Conservation (phyloP, 2,329 filamentous ascomycete genomes). For the Aspergillus pseudoviridinutans region DNA sequence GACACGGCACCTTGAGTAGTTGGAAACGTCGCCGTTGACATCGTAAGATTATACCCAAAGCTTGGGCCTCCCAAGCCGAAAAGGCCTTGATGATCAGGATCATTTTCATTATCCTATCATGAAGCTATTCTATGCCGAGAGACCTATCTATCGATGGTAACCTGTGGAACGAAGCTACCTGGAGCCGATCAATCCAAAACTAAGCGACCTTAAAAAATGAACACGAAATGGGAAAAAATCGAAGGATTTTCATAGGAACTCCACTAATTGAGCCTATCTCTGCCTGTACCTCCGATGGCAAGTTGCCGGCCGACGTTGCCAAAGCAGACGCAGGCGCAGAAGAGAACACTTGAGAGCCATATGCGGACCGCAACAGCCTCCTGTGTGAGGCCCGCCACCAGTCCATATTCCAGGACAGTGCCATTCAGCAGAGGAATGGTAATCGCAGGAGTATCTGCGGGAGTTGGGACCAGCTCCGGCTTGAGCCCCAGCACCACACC, state of each 20-base stretch:
- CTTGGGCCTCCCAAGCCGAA: background rate
- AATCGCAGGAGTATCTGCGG: constrained; percentile 45
- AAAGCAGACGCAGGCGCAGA: constrained; percentile 93
- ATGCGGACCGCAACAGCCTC: constrained; percentile 62
- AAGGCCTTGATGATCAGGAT: background rate
- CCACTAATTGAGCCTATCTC: constrained; percentile 2
- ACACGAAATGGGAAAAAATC: constrained; percentile 1
- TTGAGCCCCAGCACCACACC: constrained; percentile 69
- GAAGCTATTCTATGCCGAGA: constrained; percentile 3
- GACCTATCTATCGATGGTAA: constrained; percentile 2
- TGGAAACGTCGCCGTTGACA: background rate
- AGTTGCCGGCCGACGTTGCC: constrained; percentile 87
- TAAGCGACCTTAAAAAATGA: background rate
- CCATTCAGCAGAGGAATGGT: constrained; percentile 23
- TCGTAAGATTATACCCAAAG: background rate
- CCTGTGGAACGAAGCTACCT: background rate
- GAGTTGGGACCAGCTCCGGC: constrained; percentile 71
- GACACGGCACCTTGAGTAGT: background rate
- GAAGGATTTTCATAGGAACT: background rate
- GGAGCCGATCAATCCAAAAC: background rate
- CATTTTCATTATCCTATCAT: background rate
- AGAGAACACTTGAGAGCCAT: constrained; percentile 90
- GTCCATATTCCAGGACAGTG: constrained; percentile 27
- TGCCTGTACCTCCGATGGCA: constrained; percentile 46
- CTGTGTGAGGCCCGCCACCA: constrained; percentile 39